Evolutionary conservation across 2,329 filamentous ascomycete species (phyloP).

Genomic region (Monosporascus sp.): DNA sequence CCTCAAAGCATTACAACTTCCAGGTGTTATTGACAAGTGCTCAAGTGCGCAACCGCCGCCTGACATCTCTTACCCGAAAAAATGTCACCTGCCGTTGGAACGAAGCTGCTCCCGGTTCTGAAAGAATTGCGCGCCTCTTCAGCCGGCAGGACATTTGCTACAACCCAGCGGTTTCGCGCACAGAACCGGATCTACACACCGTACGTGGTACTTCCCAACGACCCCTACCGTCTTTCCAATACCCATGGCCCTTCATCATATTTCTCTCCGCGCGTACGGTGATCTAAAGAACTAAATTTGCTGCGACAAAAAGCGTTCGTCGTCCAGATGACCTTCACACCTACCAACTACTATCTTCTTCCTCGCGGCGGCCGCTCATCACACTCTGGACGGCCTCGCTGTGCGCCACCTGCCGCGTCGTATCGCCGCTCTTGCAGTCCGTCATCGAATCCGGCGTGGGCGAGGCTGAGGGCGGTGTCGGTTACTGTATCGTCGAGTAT

Average conservation of each 20-base stretch:
- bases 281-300: background rate
- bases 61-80: background rate
- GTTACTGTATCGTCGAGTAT: slow-evolving; percentile 49
- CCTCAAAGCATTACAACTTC: background rate
- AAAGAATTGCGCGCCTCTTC: slow-evolving; percentile 1
- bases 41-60: background rate
- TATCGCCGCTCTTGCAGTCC: slow-evolving; percentile 43
- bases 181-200: slow-evolving; percentile 36
- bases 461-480: slow-evolving; percentile 51
- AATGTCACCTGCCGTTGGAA: slow-evolving; percentile 4
- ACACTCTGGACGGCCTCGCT: slow-evolving; percentile 57
- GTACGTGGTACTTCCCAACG: slow-evolving; percentile 25
- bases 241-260: slow-evolving; percentile 1
- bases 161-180: slow-evolving; percentile 18
- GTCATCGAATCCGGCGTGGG: slow-evolving; percentile 48
- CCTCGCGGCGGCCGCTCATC: slow-evolving; percentile 49
- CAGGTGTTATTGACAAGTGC: background rate
- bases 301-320: slow-evolving; percentile 40
- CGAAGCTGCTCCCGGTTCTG: slow-evolving; percentile 3
- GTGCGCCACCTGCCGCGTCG: slow-evolving; percentile 48
- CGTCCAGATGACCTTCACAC: slow-evolving; percentile 49
- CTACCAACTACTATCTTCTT: slow-evolving; percentile 50
- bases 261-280: background rate
- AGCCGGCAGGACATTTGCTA: slow-evolving; percentile 20
- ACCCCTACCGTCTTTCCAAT: slow-evolving; percentile 2